These are phyloP conservation scores for Vanilla planifolia DNA, from an alignment of 106 monocot species.

Conservation along the genomic window DNA sequence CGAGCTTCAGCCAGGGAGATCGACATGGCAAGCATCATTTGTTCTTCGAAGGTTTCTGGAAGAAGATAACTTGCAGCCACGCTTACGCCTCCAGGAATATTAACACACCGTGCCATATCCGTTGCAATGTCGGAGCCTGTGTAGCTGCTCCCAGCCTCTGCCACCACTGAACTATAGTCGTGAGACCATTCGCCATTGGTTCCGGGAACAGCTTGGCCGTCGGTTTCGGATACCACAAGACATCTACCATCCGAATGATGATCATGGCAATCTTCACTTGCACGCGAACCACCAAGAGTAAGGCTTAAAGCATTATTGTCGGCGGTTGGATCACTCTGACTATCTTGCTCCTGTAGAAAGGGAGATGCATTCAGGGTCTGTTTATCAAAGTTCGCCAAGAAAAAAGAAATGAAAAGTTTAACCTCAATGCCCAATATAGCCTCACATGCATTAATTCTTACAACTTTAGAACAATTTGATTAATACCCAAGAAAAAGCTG, in stretches of 20 bases:
- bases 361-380: no score
- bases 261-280: background rate
- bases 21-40: constrained; percentile 59
- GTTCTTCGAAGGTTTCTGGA: constrained; percentile 49
- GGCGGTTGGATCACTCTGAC: constrained; percentile 18
- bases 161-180: constrained; percentile 21
- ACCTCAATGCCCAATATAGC: no score
- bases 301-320: no score
- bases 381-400: no score
- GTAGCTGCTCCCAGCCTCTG: constrained; percentile 41
- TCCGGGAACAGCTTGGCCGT: background rate
- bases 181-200: constrained; percentile 5
- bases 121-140: constrained; percentile 21
- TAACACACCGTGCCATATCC: constrained; percentile 5
- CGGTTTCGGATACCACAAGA: background rate
- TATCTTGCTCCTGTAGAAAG: constrained; percentile 33
- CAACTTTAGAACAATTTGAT: no score
- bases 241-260: background rate
- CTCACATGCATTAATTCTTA: no score
- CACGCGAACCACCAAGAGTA: no score
- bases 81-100: constrained; percentile 11
- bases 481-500: no score
- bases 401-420: no score
- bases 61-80: constrained; percentile 13
- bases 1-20: constrained; percentile 47